Evolutionary conservation across 768 basidiomycete species (phyloP), one percentile per base, ranked within the genome.

Genomic region (Leccinellum rugosiceps): DNA sequence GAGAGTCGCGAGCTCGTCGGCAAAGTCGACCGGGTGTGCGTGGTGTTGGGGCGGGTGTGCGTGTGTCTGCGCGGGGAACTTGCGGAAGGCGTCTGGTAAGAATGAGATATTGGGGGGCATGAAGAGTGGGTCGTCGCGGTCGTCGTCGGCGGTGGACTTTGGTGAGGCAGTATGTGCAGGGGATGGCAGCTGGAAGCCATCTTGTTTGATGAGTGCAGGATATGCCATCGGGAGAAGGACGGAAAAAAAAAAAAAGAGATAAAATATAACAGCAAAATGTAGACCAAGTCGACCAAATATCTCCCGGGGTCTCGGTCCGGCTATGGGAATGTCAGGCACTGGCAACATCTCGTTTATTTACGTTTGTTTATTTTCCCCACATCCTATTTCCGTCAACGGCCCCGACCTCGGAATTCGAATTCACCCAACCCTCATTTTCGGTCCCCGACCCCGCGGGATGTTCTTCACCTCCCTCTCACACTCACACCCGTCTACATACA

Each of bases 151-250:
- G 60, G 72, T 49, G 34, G 72, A 58, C 59, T 72, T 63, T 23
- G 71, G 66, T 0, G 65, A 67, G 0, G 71, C 57, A 1, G 69
- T 71, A 35, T 67, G 67, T 6, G 76, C 68, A 23, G 83, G 78
- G 48, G 77, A 77, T 21, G 83, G 80, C 34, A 85, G 65, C 60
- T 88, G 85, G 70, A 91, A 91, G 64, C 90, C 89, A 74, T 90
- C 85, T 67, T 87, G 84, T 58, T 87, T 77, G 61, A 89, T 68
- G 57, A 71, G 63, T 45, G 67, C 54, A 3, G 68, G 56, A 68
- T 72, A 70, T 53, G 71, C 63, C 68, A 72, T 71, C 44, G 50
- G 11, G 30, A 47, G 26, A 34, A 23, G 17, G 4, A 26, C 6
- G 13, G n/a, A 19, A 13, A 28, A 41, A 19, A 21, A 6, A 41